Evolutionary conservation across 2,329 filamentous ascomycete species (phyloP).

Genomic region (Penicillium rolfsii): DNA sequence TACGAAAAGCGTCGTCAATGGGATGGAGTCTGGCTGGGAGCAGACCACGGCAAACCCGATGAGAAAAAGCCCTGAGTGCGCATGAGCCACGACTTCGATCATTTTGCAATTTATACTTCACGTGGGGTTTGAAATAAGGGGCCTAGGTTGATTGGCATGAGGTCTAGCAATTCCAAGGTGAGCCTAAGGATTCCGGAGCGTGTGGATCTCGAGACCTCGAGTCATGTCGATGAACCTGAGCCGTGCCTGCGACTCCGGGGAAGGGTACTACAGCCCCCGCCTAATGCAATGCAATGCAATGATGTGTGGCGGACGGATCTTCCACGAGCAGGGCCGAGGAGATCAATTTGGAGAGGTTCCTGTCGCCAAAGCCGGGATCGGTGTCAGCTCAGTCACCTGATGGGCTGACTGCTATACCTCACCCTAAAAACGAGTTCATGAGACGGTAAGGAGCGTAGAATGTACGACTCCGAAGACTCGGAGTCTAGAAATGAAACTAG

Average conservation of each 20-base stretch:
- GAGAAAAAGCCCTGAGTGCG: conserved; percentile 18
- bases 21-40: conserved; percentile 8
- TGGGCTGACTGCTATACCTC: not conserved
- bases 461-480: not conserved
- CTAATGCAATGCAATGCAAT: conserved; percentile 35
- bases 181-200: not conserved
- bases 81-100: not conserved
- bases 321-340: conserved; percentile 20
- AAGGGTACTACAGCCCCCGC: conserved; percentile 23
- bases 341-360: not conserved
- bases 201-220: not conserved
- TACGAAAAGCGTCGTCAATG: conserved; percentile 11
- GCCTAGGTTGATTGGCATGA: not conserved
- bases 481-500: not conserved
- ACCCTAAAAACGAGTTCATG: not conserved
- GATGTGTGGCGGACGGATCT: conserved; percentile 23
- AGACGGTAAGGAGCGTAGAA: not conserved
- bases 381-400: conserved; percentile 29
- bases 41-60: not conserved
- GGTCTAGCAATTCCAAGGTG: not conserved
- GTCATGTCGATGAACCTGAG: not conserved
- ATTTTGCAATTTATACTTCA: not conserved
- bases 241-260: conserved; percentile 21
- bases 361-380: conserved; percentile 17
- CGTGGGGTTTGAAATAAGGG: not conserved